Evolutionary conservation across 129 eudicot genomes (phyloP), one percentile per base, ranked within the genome.

Genomic region (Flaveria robusta): DNA sequence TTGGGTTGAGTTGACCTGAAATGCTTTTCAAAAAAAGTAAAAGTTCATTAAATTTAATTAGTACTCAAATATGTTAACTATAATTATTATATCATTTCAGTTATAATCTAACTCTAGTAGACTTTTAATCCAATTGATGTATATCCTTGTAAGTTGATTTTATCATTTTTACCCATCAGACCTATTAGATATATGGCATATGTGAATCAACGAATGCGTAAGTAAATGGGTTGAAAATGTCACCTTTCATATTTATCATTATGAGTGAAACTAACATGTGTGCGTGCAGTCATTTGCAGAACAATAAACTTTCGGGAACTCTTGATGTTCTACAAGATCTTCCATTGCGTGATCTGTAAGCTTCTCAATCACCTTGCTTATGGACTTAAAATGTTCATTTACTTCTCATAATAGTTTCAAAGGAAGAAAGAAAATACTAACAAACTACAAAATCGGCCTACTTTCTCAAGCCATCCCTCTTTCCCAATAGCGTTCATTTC

Each of bases 241-340:
- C 43, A 55, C 41, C 47, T 15, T 22, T 9, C 23, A 45, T 1
- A 22, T 50, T 50, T 72, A 22, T 41, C 37, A 49, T 16, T 68
- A 9, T 19, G 34, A 78, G 46, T 64, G 64, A 65, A 69, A 55
- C 84, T 86, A 54, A 80, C 72, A 68, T 80, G 71, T 75, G 74
- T 29, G 15, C 85, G 65, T 71, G 71, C 98, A 94, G 98, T 64
- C 97, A 87, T 88, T 76, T 94, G 92, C 98, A 94, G 93, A 81
- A 89, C 80, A 94, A 94, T 86, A 87, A 91, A 82, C 93, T 94
- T 50, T 88, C 97, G 13, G 98, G 98, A 75, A 86, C 93, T 43
- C 90, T 94, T 49, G 96, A 87, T 82, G 93, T 94, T 78, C 85
- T 94, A 55, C 91, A 94, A 76, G 93, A 88, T 85, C 93, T 94